Base-by-base conservation (phyloP, 1,284 basidiomycete species). In the Thecaphora frezii region DNA sequence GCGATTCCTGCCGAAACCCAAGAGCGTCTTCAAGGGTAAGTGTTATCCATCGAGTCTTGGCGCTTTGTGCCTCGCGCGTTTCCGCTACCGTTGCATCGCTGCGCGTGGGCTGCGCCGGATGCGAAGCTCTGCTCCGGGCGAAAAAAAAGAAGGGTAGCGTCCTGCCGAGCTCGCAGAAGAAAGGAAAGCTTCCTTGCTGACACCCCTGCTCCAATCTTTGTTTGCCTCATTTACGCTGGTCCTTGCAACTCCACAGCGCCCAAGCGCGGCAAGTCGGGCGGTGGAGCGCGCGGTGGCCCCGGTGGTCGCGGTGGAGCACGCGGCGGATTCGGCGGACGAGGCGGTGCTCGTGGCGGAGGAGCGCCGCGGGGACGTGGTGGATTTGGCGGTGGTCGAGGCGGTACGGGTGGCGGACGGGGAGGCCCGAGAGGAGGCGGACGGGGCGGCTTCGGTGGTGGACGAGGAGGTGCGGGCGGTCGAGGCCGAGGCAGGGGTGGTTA, bases 1-100 rank as follows among this genome's bases (percentile, higher is more conserved):
- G 71, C 84, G 96, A 58, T 99, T 99, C 83, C 82, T 99, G 67
- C 96, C 96, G 3, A 98, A 94, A 83, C 94, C 96, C 48, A 97
- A 97, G 83, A 47, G 48, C 14, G 45, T 71, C 21, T 49, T 54
- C 36, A 76, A 76, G 56, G 70, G 59, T 54, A 36, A 44, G 54
- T n/a, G n/a, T n/a, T n/a, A n/a, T n/a, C n/a, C n/a, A n/a, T n/a
- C n/a, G n/a, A n/a, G n/a, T n/a, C n/a, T n/a, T n/a, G n/a, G n/a
- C n/a, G n/a, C n/a, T 36, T 36, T 36, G 10, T 36, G 33, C 5
- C 13, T n/a, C 9, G 14, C 19, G 22, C 23, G 19, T 2, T 26
- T 46, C 19, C n/a, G 14, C 24, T 19, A n/a, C n/a, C n/a, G n/a
- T n/a, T n/a, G n/a, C n/a, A n/a, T n/a, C n/a, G n/a, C n/a, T n/a